A percentile compares a stretch with the other conserved stretches of the same genome.
phyloP scores from a whole-genome alignment of 2,329 filamentous ascomycete genomes.

The Penicillium olsonii region DNA sequence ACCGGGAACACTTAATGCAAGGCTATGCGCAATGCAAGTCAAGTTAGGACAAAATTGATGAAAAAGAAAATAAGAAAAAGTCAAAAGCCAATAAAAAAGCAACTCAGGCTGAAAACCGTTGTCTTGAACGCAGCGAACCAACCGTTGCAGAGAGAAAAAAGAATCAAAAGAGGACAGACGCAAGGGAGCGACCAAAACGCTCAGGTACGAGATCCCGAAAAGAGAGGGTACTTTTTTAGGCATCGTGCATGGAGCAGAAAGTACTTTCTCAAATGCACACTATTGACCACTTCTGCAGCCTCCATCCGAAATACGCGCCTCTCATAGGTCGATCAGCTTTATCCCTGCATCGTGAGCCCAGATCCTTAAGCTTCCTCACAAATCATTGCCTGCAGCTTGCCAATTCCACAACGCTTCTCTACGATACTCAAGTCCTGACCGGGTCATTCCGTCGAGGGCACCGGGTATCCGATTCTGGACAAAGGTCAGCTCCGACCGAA shows the following conservation, averaged over 20 bases:
- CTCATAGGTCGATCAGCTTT: constrained; percentile 1
- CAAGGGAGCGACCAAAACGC: constrained; percentile 1
- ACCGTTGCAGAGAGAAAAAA: not conserved
- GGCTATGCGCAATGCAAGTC: constrained; percentile 25
- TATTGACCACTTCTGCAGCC: constrained; percentile 8
- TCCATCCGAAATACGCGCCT: not conserved
- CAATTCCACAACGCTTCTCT: constrained; percentile 1
- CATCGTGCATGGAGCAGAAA: not conserved
- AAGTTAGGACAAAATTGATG: constrained; percentile 4
- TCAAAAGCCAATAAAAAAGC: constrained; percentile 2
- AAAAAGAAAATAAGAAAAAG: not conserved
- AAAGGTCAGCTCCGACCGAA: not conserved
- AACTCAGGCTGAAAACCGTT: not conserved
- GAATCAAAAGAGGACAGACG: not conserved
- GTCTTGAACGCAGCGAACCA: not conserved
- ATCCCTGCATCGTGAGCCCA: constrained; percentile 10
- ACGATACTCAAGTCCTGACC: not conserved
- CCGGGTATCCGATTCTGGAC: not conserved
- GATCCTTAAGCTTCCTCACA: constrained; percentile 5
- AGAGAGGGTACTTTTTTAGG: not conserved
- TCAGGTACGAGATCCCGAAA: not conserved
- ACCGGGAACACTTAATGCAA: constrained; percentile 22
- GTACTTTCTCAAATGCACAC: constrained; percentile 1
- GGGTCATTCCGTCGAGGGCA: not conserved
- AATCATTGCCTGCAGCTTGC: constrained; percentile 5